Evolutionary conservation across 2,329 filamentous ascomycete species (phyloP).

Genomic region (Aurifilum marmelostoma): DNA sequence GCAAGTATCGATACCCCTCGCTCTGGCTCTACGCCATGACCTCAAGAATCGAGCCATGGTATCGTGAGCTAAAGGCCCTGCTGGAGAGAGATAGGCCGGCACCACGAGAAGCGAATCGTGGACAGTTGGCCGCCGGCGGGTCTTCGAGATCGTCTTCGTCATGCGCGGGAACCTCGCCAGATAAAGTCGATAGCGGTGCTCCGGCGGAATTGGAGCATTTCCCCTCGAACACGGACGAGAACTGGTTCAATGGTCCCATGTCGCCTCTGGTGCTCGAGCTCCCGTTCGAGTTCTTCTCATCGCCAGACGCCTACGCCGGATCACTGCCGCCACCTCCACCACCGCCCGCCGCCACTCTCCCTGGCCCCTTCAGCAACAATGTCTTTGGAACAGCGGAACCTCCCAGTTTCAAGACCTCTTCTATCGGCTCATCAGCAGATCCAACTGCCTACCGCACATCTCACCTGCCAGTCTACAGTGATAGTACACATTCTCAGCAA

Average conservation of each 20-base stretch:
- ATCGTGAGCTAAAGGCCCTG: slow-evolving; percentile 6
- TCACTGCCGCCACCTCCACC: background rate
- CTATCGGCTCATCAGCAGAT: background rate
- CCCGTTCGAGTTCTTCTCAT: slow-evolving; percentile 16
- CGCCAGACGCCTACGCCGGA: slow-evolving; percentile 2
- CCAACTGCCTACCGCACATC: background rate
- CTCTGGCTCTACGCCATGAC: slow-evolving; percentile 26
- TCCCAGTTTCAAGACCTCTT: background rate
- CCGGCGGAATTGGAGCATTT: background rate
- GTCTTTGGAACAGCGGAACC: background rate
- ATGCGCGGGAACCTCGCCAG: background rate
- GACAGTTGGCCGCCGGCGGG: background rate
- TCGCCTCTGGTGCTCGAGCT: background rate
- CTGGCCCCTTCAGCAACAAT: slow-evolving; percentile 7
- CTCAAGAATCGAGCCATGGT: slow-evolving; percentile 26
- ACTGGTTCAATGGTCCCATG: background rate
- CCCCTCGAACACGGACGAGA: background rate
- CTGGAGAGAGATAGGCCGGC: slow-evolving; percentile 17
- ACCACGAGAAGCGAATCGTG: background rate
- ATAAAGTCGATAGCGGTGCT: background rate
- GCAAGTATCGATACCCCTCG: slow-evolving; percentile 21
- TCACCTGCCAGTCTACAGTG: background rate
- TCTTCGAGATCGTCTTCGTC: background rate
- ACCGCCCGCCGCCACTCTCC: background rate
- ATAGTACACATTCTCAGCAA: background rate